Evolutionary conservation across 2,329 filamentous ascomycete species (phyloP).

Genomic region (Blastomyces gilchristii): DNA sequence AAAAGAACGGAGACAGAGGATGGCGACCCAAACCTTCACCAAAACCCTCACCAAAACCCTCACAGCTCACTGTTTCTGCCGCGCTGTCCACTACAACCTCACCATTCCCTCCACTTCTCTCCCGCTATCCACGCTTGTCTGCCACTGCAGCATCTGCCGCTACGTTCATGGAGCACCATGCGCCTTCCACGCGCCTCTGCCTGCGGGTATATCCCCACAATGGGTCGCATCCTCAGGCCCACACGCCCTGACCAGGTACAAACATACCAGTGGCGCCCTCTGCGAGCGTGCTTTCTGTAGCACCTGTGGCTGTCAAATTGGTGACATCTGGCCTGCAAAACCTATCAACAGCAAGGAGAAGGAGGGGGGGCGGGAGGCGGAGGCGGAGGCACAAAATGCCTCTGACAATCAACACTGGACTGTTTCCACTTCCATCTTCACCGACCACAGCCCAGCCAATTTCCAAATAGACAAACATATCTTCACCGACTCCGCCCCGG

Average conservation of each 20-base stretch:
- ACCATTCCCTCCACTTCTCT: slow-evolving; percentile 25
- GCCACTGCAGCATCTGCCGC: slow-evolving; percentile 38
- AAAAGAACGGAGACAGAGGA: neutral
- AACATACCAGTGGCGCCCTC: slow-evolving; percentile 20
- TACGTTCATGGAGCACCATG: slow-evolving; percentile 29
- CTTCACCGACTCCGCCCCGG: slow-evolving; percentile 14
- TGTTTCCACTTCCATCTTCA: slow-evolving; percentile 21
- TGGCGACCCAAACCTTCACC: neutral
- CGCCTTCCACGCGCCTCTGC: slow-evolving; percentile 21
- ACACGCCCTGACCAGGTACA: slow-evolving; percentile 21
- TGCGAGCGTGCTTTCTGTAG: slow-evolving; percentile 33
- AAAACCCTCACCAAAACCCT: slow-evolving; percentile 20
- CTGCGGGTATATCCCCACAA: slow-evolving; percentile 15
- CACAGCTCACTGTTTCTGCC: slow-evolving; percentile 22
- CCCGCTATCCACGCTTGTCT: slow-evolving; percentile 34
- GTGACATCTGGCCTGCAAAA: slow-evolving; percentile 10
- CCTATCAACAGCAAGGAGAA: neutral
- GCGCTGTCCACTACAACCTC: slow-evolving; percentile 25
- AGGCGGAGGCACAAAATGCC: neutral
- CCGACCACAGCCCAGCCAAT: slow-evolving; percentile 14
- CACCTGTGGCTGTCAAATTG: slow-evolving; percentile 35
- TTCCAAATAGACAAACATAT: slow-evolving; percentile 18
- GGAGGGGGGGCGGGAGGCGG: neutral
- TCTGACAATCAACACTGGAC: slow-evolving; percentile 15
- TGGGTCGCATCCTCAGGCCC: slow-evolving; percentile 20